Percentiles rank a stretch among this genome's conserved stretches.
Conservation (phyloP, 108 stramenopile genomes). For the Skeletonema potamos region DNA sequence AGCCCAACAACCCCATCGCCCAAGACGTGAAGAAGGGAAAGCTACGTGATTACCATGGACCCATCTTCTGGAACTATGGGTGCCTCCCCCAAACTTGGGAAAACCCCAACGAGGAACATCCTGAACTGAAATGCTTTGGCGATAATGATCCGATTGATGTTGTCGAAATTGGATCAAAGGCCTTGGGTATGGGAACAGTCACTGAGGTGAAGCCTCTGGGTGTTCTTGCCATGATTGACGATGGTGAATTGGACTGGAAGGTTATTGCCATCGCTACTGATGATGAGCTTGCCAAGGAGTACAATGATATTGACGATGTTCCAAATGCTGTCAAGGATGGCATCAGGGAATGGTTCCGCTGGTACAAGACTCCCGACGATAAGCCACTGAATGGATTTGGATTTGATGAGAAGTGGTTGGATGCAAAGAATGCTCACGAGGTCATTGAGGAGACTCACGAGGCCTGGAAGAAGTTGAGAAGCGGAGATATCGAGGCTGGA, state of each 20-base stretch:
- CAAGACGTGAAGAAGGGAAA: constrained; percentile 99
- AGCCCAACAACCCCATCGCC: constrained; percentile 95
- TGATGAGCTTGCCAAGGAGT: constrained; percentile 94
- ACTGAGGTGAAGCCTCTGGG: constrained; percentile 95
- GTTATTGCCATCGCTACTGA: constrained; percentile 86
- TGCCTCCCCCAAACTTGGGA: constrained; percentile 99
- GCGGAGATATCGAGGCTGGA: constrained; percentile 80
- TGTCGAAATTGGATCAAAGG: constrained; percentile 93
- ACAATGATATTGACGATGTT: constrained; percentile 97
- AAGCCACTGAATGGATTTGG: constrained; percentile 99
- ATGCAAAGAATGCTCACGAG: constrained; percentile 77
- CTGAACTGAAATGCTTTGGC: constrained; percentile 92
- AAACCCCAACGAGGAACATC: constrained; percentile 75
- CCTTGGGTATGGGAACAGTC: constrained; percentile 86
- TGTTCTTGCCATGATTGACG: constrained; percentile 99
- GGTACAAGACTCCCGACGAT: constrained; percentile 99
- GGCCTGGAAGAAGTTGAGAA: constrained; percentile 93
- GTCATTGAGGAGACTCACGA: constrained; percentile 98
- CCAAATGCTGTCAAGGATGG: constrained; percentile 92
- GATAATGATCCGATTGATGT: constrained; percentile 99
- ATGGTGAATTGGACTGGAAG: constrained; percentile 99
- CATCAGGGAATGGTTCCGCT: constrained; percentile 98
- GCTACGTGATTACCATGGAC: constrained; percentile 97
- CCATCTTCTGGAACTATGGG: constrained; percentile 99
- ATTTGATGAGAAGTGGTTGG: constrained; percentile 95